phyloP scores from a whole-genome alignment of 2,329 filamentous ascomycete genomes.

The Alternaria arbusti region DNA sequence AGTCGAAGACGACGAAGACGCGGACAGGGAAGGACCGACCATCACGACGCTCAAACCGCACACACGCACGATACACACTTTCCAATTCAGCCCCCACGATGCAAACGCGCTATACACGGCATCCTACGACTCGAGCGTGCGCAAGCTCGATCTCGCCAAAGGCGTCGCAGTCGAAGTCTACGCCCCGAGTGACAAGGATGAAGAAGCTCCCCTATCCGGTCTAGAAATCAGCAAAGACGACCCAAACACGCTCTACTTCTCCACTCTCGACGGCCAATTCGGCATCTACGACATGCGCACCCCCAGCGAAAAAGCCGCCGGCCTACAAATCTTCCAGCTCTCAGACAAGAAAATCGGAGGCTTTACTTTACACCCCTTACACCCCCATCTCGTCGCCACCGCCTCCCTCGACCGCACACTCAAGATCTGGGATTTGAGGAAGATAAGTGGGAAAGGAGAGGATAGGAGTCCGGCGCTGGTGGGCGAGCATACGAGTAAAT shows the following conservation, averaged over 20 bases:
- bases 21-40: conserved; percentile 71
- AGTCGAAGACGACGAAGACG: conserved; percentile 68
- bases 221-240: conserved; percentile 78
- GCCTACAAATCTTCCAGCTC: conserved; percentile 71
- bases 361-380: conserved; percentile 80
- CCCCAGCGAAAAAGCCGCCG: conserved; percentile 56
- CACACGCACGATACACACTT: conserved; percentile 83
- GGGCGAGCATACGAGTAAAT: conserved; percentile 79
- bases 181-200: conserved; percentile 70
- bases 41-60: conserved; percentile 92
- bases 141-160: conserved; percentile 82
- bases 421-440: conserved; percentile 91
- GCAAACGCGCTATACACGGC: conserved; percentile 79
- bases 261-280: conserved; percentile 80
- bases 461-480: conserved; percentile 70
- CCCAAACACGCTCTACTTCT: conserved; percentile 81
- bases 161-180: conserved; percentile 82
- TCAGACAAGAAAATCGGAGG: conserved; percentile 96
- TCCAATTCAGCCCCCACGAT: conserved; percentile 77
- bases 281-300: conserved; percentile 81
- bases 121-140: conserved; percentile 86
- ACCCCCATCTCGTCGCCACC: conserved; percentile 84
- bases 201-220: conserved; percentile 81
- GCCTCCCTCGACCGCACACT: conserved; percentile 88
- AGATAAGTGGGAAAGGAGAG: conserved; percentile 70